phyloP scores from a whole-genome alignment of 2,329 filamentous ascomycete species.

The Thelonectria blattea region DNA sequence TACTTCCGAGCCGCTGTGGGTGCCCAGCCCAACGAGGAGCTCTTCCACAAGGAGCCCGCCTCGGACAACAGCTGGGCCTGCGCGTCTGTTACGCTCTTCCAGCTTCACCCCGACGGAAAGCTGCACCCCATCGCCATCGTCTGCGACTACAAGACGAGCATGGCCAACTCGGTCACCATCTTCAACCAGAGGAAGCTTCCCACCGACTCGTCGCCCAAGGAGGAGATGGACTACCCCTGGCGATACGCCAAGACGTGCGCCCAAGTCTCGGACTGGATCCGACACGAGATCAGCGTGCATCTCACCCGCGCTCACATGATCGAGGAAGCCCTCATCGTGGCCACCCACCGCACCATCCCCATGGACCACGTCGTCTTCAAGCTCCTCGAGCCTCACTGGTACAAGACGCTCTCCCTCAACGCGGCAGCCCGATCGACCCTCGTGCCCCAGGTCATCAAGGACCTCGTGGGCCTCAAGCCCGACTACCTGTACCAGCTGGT shows the following conservation, averaged over 20 bases:
- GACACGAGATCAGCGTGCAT: slow-evolving; percentile 55
- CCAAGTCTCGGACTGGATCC: slow-evolving; percentile 55
- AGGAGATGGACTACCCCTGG: slow-evolving; percentile 54
- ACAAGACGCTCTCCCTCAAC: slow-evolving; percentile 56
- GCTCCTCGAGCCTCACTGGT: slow-evolving; percentile 55
- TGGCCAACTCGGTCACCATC: slow-evolving; percentile 53
- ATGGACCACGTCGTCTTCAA: slow-evolving; percentile 51
- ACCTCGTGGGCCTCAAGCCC: slow-evolving; percentile 49
- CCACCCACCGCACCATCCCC: slow-evolving; percentile 49
- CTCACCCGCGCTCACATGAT: slow-evolving; percentile 53
- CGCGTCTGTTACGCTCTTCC: slow-evolving; percentile 51
- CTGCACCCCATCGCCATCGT: slow-evolving; percentile 57
- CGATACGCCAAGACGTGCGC: slow-evolving; percentile 58
- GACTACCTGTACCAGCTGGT: slow-evolving; percentile 47
- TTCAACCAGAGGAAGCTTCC: slow-evolving; percentile 54
- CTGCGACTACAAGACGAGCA: slow-evolving; percentile 51
- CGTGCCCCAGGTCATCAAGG: slow-evolving; percentile 51
- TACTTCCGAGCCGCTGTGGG: slow-evolving; percentile 49
- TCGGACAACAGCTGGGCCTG: slow-evolving; percentile 44
- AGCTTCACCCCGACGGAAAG: slow-evolving; percentile 50
- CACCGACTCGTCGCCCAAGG: slow-evolving; percentile 33
- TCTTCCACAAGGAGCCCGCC: slow-evolving; percentile 38
- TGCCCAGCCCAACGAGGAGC: slow-evolving; percentile 33
- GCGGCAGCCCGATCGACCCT: slow-evolving; percentile 52
- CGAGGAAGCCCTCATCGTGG: slow-evolving; percentile 56